A percentile compares a stretch with the other conserved stretches of the same genome.
Conservation (phyloP, 163 green algal species). For the Prototheca stagnorum region DNA sequence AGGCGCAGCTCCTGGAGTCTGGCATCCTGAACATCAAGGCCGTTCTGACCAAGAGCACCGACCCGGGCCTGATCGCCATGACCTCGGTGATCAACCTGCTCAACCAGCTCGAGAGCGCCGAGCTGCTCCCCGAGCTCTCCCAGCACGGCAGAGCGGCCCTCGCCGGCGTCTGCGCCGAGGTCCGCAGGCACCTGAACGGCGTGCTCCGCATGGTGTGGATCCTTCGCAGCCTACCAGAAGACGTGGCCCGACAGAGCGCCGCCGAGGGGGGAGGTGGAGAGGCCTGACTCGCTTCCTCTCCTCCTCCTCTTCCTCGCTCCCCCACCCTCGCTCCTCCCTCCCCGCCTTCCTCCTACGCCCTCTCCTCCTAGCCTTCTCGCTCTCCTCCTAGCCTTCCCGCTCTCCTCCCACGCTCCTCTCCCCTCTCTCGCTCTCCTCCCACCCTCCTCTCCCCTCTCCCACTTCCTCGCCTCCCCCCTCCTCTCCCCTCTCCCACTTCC, state of each 20-base stretch:
- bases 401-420: too few relatives aligned
- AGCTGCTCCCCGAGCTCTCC: constrained; percentile 9
- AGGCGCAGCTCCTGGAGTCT: constrained; percentile 9
- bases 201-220: constrained; percentile 18
- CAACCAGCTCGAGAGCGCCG: constrained; percentile 15
- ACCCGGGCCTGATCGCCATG: constrained; percentile 17
- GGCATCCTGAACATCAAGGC: constrained; percentile 13
- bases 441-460: too few relatives aligned
- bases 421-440: too few relatives aligned
- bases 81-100: constrained; percentile 15
- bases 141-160: constrained; percentile 5
- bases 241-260: constrained; percentile 11
- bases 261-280: too few relatives aligned
- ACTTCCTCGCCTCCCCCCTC: too few relatives aligned
- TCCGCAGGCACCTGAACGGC: constrained; percentile 12
- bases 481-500: too few relatives aligned
- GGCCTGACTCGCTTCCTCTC: too few relatives aligned
- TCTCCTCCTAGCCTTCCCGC: too few relatives aligned
- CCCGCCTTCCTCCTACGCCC: too few relatives aligned
- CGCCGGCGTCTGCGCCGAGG: constrained; percentile 5
- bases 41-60: constrained; percentile 10
- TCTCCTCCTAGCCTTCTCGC: too few relatives aligned
- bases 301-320: too few relatives aligned
- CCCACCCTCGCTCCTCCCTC: too few relatives aligned
- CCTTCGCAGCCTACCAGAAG: constrained; percentile 12